Conservation (phyloP, 2,329 filamentous ascomycete species). For the Monascus ruber region DNA sequence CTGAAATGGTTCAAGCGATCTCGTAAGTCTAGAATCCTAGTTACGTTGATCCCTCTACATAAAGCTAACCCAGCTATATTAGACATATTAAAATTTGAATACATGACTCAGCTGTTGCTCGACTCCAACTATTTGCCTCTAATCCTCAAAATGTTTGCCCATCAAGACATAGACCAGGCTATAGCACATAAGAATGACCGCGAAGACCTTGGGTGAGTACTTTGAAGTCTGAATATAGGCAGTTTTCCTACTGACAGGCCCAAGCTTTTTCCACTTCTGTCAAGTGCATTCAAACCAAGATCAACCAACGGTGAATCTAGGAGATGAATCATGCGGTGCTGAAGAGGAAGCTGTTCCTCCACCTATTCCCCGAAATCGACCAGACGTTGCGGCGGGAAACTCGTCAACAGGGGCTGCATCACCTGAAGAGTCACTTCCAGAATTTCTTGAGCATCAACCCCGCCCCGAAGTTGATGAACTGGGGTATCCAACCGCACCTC, state of each 20-base stretch:
- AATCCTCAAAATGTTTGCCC: conserved; percentile 82
- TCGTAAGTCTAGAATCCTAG: conserved; percentile 46
- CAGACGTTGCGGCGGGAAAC: conserved; percentile 17
- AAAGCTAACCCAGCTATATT: conserved; percentile 10
- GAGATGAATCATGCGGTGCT: conserved; percentile 26
- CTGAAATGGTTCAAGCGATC: conserved; percentile 95
- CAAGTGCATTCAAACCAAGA: conserved; percentile 60
- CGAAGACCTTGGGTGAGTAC: conserved; percentile 60
- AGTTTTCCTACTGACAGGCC: conserved; percentile 4
- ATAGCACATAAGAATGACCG: conserved; percentile 78
- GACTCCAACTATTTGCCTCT: conserved; percentile 93
- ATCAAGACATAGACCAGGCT: conserved; percentile 85
- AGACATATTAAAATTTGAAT: conserved; percentile 95
- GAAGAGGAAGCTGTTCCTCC: conserved; percentile 74
- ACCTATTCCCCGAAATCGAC: conserved; percentile 56
- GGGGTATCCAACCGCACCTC: conserved; percentile 60
- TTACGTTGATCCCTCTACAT: neutral
- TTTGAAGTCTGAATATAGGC: neutral
- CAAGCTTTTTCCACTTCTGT: conserved; percentile 85
- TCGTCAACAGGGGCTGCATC: conserved; percentile 15
- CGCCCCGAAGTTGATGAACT: conserved; percentile 68
- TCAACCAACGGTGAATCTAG: conserved; percentile 35
- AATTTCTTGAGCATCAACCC: conserved; percentile 16
- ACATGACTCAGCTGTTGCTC: conserved; percentile 80
- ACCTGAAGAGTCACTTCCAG: conserved; percentile 14